Base-by-base conservation (phyloP, 2,329 filamentous ascomycete species). In the Fonsecaea monophora region DNA sequence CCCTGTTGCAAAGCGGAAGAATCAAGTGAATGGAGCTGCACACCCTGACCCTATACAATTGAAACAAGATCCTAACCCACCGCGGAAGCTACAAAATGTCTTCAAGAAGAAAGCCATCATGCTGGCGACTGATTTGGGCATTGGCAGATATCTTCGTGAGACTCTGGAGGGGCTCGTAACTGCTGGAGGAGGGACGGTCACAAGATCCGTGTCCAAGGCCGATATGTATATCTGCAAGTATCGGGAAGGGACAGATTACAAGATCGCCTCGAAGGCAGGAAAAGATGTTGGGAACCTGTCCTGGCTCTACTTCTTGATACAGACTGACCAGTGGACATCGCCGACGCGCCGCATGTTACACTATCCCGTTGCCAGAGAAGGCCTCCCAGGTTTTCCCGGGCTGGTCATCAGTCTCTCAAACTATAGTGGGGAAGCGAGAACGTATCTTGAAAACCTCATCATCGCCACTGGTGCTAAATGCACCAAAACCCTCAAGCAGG, bases 221-320 rank as follows among this genome's bases (percentile, higher is more conserved):
- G 88, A 96, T 76, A 92, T 92, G 77, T 92, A 92, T 74, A 86
- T 99, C 57, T 96, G 94, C 76, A 90, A 92, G 61, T 97, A 90
- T 76, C 90, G 95, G 45, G 90, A 94, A 34, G 94, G 94, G 0
- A 78, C 85, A 8, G 86, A 95, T 61, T 99, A 97, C 75, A 77
- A 91, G 32, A 82, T 84, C 50, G 94, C 95, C 4, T 90, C 92
- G 0, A 89, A 90, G 73, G 82, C 85, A 12, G 87, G 88, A 63
- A 96, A 94, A 73, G 89, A 94, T 50, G 92, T 99, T 12, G 95
- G 94, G 15, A 99, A 96, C 75, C 82, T 99, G 25, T 89, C 93
- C 0, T 99, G 95, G 95, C 84, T 99, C 12, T 98, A 95, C 77
- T 89, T 94, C 77, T 83, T 99, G 62, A 96, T 98, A 75, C 92